Evolutionary conservation across 73 alveolate species (phyloP).

Genomic region (Halteria grandinella): DNA sequence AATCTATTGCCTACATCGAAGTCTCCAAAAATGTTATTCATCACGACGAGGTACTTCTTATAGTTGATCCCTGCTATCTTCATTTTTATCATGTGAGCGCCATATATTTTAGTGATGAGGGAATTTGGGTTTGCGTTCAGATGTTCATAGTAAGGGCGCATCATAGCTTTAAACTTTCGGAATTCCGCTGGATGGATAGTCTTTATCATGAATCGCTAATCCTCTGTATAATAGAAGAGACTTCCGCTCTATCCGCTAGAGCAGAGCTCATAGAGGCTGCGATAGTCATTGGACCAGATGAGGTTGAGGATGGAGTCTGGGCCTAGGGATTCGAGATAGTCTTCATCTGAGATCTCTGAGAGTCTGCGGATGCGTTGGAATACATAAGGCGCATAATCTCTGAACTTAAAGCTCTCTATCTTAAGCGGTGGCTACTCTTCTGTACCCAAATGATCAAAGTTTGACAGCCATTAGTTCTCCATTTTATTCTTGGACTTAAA

Average conservation of each 20-base stretch:
- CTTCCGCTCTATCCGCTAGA: constrained; percentile 88
- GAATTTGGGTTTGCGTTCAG: constrained; percentile 66
- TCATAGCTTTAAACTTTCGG: constrained; percentile 71
- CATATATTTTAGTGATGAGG: constrained; percentile 79
- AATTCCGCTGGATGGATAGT: constrained; percentile 79
- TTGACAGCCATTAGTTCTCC: constrained; percentile 56
- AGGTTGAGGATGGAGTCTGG: constrained; percentile 66
- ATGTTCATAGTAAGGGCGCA: constrained; percentile 77
- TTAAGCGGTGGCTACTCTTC: too few species aligned
- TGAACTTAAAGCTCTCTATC: constrained; percentile 66
- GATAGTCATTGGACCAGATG: constrained; percentile 49
- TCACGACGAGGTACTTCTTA: constrained; percentile 62
- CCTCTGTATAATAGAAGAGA: constrained; percentile 82
- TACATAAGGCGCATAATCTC: constrained; percentile 81
- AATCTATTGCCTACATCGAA: constrained; percentile 50
- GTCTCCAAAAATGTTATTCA: constrained; percentile 64
- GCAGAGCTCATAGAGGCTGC: constrained; percentile 33
- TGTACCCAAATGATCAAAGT: constrained; percentile 41
- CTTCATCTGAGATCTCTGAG: constrained; percentile 66
- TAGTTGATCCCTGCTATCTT: constrained; percentile 18
- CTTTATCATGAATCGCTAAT: constrained; percentile 81
- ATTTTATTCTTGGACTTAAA: constrained; percentile 51
- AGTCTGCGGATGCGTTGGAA: constrained; percentile 75
- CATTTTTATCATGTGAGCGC: constrained; percentile 56
- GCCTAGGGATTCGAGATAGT: constrained; percentile 74